Evolutionary conservation across 495 filamentous ascomycete genomes (phyloP).

Genomic region (Ascobolus immersus): DNA sequence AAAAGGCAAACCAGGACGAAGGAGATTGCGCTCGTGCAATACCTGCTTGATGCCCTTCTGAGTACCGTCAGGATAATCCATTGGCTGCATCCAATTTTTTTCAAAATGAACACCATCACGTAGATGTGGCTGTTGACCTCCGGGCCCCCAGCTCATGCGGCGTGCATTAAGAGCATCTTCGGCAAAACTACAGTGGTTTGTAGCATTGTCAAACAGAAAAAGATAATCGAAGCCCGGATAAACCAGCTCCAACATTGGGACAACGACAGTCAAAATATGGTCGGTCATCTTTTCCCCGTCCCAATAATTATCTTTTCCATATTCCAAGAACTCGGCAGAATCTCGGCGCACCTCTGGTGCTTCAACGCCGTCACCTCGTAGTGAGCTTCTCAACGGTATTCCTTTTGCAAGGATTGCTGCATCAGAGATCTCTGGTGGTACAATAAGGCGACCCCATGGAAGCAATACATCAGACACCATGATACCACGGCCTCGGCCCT

Average conservation of each 20-base stretch:
- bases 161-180: slow-evolving; percentile 1
- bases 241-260: slow-evolving; percentile 2
- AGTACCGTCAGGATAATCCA: neutral
- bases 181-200: neutral
- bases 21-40: slow-evolving; percentile 2
- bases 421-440: too few relatives aligned
- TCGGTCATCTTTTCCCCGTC: slow-evolving; percentile 1
- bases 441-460: slow-evolving; percentile 1
- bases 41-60: neutral
- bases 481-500: slow-evolving; percentile 1
- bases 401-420: too few relatives aligned
- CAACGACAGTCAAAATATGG: neutral
- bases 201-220: slow-evolving; percentile 4
- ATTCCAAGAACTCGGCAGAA: slow-evolving; percentile 3
- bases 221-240: slow-evolving; percentile 1
- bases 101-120: slow-evolving; percentile 1
- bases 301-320: slow-evolving; percentile 1
- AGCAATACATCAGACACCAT: slow-evolving; percentile 5
- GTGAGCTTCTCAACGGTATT: too few relatives aligned
- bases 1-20: neutral
- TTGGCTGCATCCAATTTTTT: neutral
- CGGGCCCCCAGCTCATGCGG: slow-evolving; percentile 1
- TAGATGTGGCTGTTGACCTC: neutral
- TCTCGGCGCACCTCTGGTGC: too few relatives aligned
- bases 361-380: too few relatives aligned